Conservation (phyloP, 371 early-diverging fungal species). For the Catenaria anguillulae region DNA sequence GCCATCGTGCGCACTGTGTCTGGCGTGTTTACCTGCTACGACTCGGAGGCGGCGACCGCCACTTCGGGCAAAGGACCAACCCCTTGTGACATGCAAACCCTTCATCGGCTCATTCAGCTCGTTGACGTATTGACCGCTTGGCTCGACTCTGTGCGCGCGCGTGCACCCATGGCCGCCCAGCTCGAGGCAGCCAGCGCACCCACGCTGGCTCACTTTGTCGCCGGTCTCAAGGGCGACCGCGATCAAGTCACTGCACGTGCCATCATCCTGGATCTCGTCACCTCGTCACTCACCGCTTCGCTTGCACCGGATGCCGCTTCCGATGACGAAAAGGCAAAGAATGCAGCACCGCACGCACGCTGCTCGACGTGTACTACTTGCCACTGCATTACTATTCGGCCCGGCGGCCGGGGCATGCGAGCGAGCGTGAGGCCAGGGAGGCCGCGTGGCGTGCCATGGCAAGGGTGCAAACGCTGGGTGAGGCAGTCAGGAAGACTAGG, state of each 20-base stretch:
- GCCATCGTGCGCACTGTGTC: not conserved
- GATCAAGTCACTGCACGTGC: not conserved
- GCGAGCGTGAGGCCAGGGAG: not conserved
- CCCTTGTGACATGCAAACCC: not conserved
- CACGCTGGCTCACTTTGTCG: not conserved
- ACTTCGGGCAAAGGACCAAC: not conserved
- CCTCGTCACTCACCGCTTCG: not conserved
- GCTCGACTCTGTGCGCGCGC: not conserved
- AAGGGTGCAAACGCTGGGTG: not conserved
- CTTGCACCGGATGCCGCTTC: not conserved
- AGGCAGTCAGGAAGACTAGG: not conserved
- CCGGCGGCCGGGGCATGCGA: not conserved
- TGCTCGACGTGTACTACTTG: not conserved
- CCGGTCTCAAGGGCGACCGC: not conserved
- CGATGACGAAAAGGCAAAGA: not conserved
- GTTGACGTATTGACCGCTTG: not conserved
- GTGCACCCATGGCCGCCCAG: not conserved
- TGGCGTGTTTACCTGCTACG: not conserved
- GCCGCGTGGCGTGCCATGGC: not conserved
- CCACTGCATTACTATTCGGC: not conserved
- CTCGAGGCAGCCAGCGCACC: not conserved
- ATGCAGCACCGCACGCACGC: too few relatives aligned
- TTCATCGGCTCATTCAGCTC: not conserved
- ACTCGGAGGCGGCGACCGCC: not conserved
- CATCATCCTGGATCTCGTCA: not conserved